phyloP scores from a whole-genome alignment of 306 rosid species.

The Lathyrus oleraceus region DNA sequence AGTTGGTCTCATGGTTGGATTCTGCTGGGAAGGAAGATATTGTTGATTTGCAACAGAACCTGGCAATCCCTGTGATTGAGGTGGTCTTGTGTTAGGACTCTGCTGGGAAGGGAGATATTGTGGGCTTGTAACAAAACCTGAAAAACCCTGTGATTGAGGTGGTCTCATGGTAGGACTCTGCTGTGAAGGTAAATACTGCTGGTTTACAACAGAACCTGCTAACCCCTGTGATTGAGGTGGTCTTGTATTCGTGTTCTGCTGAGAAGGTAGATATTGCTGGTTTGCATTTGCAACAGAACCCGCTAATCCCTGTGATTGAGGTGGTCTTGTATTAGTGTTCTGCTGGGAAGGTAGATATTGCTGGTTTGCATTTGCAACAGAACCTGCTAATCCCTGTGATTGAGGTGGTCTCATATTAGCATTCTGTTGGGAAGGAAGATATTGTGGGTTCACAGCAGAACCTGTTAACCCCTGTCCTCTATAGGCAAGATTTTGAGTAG shows the following conservation, averaged over 20 bases:
- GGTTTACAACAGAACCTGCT: constrained; percentile 54
- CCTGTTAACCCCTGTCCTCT: constrained; percentile 47
- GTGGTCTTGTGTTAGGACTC: constrained; percentile 59
- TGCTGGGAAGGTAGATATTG: background rate
- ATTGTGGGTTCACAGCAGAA: background rate
- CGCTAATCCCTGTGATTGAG: constrained; percentile 44
- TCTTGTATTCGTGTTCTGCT: background rate
- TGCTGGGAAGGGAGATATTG: constrained; percentile 61
- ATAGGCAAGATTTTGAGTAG: constrained; percentile 65
- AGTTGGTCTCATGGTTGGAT: constrained; percentile 62
- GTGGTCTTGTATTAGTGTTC: background rate
- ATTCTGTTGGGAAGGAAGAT: background rate
- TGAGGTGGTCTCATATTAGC: constrained; percentile 3
- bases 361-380: constrained; percentile 23
- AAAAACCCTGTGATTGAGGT: constrained; percentile 57
- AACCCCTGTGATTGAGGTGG: constrained; percentile 39
- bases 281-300: constrained; percentile 46
- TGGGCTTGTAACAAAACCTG: constrained; percentile 56
- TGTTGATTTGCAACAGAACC: constrained; percentile 56
- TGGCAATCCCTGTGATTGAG: constrained; percentile 57
- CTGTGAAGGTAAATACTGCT: constrained; percentile 56
- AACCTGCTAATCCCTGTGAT: background rate
- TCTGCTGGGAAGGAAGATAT: constrained; percentile 61
- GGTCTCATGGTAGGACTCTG: constrained; percentile 65
- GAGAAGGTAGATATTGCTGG: background rate